Evolutionary conservation across 2,329 filamentous ascomycete genomes (phyloP), one percentile per base, ranked within the genome.

Genomic region (Ustilaginoidea virens): DNA sequence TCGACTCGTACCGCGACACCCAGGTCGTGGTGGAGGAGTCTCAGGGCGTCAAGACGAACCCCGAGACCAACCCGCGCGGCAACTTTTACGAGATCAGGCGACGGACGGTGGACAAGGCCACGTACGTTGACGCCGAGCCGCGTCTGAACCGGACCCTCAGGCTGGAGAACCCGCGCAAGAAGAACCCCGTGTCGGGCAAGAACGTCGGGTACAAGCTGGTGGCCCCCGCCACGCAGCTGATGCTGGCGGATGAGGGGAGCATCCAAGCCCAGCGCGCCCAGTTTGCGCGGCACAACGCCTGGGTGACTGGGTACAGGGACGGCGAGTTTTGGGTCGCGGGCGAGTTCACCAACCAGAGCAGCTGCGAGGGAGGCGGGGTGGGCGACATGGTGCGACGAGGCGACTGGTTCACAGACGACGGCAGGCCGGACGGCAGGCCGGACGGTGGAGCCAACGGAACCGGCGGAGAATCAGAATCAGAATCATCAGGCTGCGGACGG

Each of bases 71-170:
- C 39, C 70, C 73, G 0, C 54, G 62, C 22, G 73, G 74, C 17
- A 75, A 74, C 43, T 61, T 58, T 31, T 79, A 76, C 49, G 53
- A 66, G 33, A 48, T 75, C 25, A 51, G 55, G 12, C 62, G 68
- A 27, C 56, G 52, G 0, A 40, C 48, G 1, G 48, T 76, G 5
- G 51, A 58, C 20, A 49, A 48, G 23, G 58, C 66, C 1, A 42
- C 53, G 4, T 58, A 60, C 32, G 47, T 67, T 4, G 66, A 71
- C 29, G 64, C 69, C 1, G 66, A 65, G 33, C 65, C 69, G 0
- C 43, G 49, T 7, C 47, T 63, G 19, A 73, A 73, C 33, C 55
- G 63, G 2, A 44, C 55, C 5, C 51, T 68, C 34, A 61, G 61
- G 34, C 45, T 70, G 21, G 55, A 66, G 38, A 68, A 66, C 35